A percentile compares a stretch with the other conserved stretches of the same genome.
Evolutionary conservation across 441 rosid species (phyloP).

Genomic region (Populus trichocarpa): DNA sequence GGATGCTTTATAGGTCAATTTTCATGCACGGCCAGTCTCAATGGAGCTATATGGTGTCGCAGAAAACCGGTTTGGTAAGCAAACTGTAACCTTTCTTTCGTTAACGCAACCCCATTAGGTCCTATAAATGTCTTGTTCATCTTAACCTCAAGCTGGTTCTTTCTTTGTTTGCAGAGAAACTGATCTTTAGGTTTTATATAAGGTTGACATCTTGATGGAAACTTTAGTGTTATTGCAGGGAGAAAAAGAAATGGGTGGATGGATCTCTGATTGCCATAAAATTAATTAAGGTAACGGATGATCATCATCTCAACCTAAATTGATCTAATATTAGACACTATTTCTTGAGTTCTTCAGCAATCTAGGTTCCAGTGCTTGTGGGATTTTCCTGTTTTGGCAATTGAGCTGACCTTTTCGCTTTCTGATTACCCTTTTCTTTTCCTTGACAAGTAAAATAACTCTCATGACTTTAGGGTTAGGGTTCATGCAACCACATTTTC

Average conservation of each 20-base stretch:
- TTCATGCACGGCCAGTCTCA: no score
- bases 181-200: no score
- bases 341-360: background rate
- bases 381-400: constrained; percentile 9
- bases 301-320: background rate
- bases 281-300: background rate
- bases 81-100: no score
- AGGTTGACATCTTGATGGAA: background rate
- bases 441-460: background rate
- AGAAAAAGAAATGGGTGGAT: background rate
- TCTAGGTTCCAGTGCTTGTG: background rate
- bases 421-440: background rate
- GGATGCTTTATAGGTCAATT: no score
- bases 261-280: background rate
- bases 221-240: background rate
- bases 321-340: background rate
- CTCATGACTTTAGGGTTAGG: constrained; percentile 29
- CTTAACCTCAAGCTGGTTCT: background rate
- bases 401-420: constrained; percentile 2
- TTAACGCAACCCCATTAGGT: background rate
- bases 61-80: no score
- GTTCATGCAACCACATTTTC: constrained; percentile 12
- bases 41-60: no score
- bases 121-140: background rate
- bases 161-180: no score